These are phyloP conservation scores for Stentor roeselii DNA, from an alignment of 73 alveolate species.

Conservation along the genomic window DNA sequence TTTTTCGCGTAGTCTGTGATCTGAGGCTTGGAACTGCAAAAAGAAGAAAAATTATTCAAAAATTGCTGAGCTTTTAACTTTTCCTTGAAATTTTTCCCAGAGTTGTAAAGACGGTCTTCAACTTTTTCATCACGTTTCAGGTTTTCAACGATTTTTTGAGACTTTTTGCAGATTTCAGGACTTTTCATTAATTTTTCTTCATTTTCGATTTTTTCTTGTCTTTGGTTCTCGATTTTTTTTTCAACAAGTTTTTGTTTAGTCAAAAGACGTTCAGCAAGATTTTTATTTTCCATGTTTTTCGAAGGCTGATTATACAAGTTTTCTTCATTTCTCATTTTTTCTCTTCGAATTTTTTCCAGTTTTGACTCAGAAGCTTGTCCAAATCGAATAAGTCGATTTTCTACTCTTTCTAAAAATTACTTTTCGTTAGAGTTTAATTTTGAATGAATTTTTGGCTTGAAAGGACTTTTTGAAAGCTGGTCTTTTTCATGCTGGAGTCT, in stretches of 20 bases:
- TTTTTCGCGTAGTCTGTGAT: not conserved
- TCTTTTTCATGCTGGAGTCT: not conserved
- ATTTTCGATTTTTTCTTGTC: not conserved
- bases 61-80: not conserved
- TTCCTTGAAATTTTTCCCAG: not conserved
- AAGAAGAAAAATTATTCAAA: not conserved
- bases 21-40: not conserved
- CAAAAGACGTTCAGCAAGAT: not conserved
- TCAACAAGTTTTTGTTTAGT: not conserved
- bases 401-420: not conserved
- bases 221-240: not conserved
- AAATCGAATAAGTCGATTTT: not conserved
- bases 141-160: not conserved
- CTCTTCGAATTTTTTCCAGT: not conserved
- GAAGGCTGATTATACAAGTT: not conserved
- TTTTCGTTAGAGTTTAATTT: not conserved
- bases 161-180: not conserved
- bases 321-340: not conserved
- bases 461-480: not conserved
- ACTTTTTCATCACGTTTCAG: not conserved
- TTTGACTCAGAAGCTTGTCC: not conserved
- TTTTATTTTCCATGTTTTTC: not conserved
- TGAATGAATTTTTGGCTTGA: not conserved
- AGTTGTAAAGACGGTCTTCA: not conserved
- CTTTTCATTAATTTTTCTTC: not conserved